Base-by-base conservation (phyloP, 2,329 filamentous ascomycete species). In the Ophiostoma triangulosporum region DNA sequence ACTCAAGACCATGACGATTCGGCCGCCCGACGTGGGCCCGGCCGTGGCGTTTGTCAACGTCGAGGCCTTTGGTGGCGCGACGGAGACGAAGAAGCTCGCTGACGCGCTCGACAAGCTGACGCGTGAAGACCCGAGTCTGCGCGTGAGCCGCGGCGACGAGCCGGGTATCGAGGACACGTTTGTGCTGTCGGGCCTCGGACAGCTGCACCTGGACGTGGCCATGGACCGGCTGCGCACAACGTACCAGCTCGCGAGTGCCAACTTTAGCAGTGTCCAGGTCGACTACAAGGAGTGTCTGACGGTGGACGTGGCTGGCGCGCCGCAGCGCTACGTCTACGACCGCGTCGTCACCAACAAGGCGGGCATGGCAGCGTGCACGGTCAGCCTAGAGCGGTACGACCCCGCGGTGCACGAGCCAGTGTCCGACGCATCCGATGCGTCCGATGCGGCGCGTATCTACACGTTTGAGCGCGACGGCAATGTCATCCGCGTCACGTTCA, bases 1-100 rank as follows among this genome's bases (percentile, higher is more conserved):
- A 1, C 70, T 95, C 49, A 81, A 83, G 50, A 82, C 77, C 15
- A 71, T 97, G 15, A 89, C 95, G 63, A 78, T 98, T 33, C 81
- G 88, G 15, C 88, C 93, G 0, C 93, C 95, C 27, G 79, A 86
- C 56, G 87, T 96, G 0, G 91, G 93, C 0, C 89, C 93, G 0
- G 89, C 93, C 0, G 93, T 98, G 0, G 95, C 96, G 63, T 98
- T 97, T 66, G 84, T 94, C n/a, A 88, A 90, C 56, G 83, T 97
- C 27, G 91, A 97, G 59, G 88, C 77, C 0, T 74, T 62, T 7
- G 61, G 63, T 6, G 61, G 63, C 8, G 81, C 17, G 70, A 88
- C 60, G 84, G 87, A 61, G 71, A 87, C 31, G 77, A 90, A 89
- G 61, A 78, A 84, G 55, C 78, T 98, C 6, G 80, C 87, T 54